Evolutionary conservation across 495 filamentous ascomycete genomes (phyloP), one percentile per base, ranked within the genome.

Genomic region (Talaromyces stipitatus): DNA sequence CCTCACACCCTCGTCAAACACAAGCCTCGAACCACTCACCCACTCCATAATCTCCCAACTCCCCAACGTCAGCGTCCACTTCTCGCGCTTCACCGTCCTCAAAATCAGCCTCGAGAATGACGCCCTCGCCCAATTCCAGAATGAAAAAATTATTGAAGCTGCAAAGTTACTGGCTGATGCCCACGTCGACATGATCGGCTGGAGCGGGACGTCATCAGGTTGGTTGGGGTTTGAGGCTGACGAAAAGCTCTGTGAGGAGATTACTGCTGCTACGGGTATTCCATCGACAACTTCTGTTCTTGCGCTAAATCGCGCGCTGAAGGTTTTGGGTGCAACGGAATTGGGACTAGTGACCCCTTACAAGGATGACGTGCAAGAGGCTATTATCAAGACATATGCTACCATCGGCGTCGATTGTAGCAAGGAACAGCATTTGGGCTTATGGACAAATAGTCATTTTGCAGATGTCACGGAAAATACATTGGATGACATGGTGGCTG

Each of bases 101-200:
- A 54, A 54, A 30, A 54, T 54, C 51, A 54, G 51, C 32, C 30
- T 54, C 1, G 51, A 54, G 18, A 23, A 54, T 14, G 51, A 54
- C 32, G 51, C 16, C 0, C 51, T 54, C 5, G 18, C 14, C 2
- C 51, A 54, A 24, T 54, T 54, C 32, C 51, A 54, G 8, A 54
- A 28, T 3, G 51, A 54, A 4, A 54, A 54, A 20, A 54, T 54
- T 20, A 30, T 54, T 20, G 32, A 54, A 30, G 51, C 51, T 5
- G 51, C 51, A n/a, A 54, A 30, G 12, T 11, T 54, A 11, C 30
- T 54, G 23, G 51, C 51, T 2, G 51, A 54, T 38, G 51, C 51
- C 2, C 18, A 54, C 30, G 51, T 54, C 9, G 51, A 54, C 51
- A 38, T 54, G 51, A 54, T 54, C 51, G 51, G 51, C 16, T 54